Evolutionary conservation across 805 yeast genomes (phyloP).

Genomic region (Hanseniaspora lindneri): DNA sequence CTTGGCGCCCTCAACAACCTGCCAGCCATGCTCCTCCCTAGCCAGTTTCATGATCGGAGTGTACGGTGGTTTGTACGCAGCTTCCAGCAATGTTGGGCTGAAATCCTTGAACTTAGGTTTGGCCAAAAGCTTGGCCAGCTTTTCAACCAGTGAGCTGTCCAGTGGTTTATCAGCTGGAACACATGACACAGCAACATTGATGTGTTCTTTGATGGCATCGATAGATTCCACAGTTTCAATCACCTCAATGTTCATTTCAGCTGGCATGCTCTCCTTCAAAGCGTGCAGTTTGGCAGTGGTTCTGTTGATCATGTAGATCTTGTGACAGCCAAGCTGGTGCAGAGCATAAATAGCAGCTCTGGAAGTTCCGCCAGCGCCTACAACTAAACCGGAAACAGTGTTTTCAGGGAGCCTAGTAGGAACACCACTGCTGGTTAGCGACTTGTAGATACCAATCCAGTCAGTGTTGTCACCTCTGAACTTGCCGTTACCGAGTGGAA

Average conservation of each 20-base stretch:
- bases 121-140: constrained; percentile 28
- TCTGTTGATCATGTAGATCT: constrained; percentile 71
- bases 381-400: constrained; percentile 49
- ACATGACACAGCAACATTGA: constrained; percentile 61
- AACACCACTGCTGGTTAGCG: constrained; percentile 54
- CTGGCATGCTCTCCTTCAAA: constrained; percentile 51
- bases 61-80: constrained; percentile 82
- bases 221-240: constrained; percentile 41
- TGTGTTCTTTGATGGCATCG: constrained; percentile 30
- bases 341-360: constrained; percentile 89
- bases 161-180: constrained; percentile 72
- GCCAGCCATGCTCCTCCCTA: constrained; percentile 49
- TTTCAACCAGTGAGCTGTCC: constrained; percentile 39
- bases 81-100: constrained; percentile 60
- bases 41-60: constrained; percentile 84
- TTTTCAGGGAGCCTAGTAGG: constrained; percentile 32
- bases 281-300: constrained; percentile 53
- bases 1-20: constrained; percentile 79
- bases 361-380: constrained; percentile 97
- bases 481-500: constrained; percentile 38
- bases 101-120: constrained; percentile 27
- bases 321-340: constrained; percentile 60
- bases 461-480: constrained; percentile 86
- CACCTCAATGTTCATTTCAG: constrained; percentile 44
- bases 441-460: constrained; percentile 74